Conservation (phyloP, 1,139 yeast species). For the Candida frijolesensis region DNA sequence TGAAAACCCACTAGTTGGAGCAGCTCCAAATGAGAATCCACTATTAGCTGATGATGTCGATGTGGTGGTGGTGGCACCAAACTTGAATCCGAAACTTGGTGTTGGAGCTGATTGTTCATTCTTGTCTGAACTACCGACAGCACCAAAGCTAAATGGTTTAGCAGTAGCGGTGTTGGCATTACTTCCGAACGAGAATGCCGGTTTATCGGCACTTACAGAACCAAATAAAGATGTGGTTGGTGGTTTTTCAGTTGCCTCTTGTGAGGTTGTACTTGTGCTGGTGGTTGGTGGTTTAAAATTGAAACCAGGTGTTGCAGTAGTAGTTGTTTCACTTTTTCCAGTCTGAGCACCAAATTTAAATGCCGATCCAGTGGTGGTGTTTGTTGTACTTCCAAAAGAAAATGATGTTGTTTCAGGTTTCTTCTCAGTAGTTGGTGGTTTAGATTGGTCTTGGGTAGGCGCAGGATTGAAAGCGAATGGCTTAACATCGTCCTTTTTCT, state of each 20-base stretch:
- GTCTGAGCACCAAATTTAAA: constrained; percentile 1
- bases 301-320: constrained; percentile 13
- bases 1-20: constrained; percentile 20
- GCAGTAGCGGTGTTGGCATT: constrained; percentile 5
- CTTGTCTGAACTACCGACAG: neutral
- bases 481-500: neutral
- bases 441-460: neutral
- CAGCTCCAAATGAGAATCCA: constrained; percentile 27
- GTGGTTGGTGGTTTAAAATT: constrained; percentile 5
- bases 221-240: constrained; percentile 3
- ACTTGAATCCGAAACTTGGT: constrained; percentile 19
- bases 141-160: constrained; percentile 21
- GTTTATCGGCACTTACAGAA: constrained; percentile 2
- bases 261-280: neutral
- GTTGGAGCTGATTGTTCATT: constrained; percentile 2
- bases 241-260: neutral
- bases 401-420: neutral
- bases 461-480: neutral
- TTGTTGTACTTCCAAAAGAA: neutral
- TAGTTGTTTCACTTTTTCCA: neutral
- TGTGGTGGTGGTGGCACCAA: constrained; percentile 14
- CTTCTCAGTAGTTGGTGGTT: neutral
- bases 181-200: constrained; percentile 21
- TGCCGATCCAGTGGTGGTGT: neutral
- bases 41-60: constrained; percentile 10